Evolutionary conservation across 345 rosid species (phyloP).

Genomic region (Heritiera fomes): DNA sequence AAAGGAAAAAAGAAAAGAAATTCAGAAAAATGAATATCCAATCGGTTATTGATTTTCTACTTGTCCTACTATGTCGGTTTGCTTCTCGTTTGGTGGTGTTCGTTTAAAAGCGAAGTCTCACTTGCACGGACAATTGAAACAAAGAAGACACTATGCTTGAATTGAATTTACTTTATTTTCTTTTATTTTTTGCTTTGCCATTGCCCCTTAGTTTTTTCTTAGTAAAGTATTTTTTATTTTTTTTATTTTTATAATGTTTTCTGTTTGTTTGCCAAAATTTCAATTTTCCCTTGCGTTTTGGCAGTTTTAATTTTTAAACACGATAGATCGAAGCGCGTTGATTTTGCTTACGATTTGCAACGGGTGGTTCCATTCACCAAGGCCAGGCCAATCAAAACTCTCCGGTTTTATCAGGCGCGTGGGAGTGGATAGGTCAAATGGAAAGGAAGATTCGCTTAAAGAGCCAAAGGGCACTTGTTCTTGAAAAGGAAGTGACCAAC

Average conservation of each 20-base stretch:
- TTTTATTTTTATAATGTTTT: no score
- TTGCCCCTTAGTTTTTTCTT: not conserved
- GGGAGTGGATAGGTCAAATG: not conserved
- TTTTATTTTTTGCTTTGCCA: not conserved
- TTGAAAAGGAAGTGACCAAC: not conserved
- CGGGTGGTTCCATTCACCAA: not conserved
- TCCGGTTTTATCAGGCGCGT: not conserved
- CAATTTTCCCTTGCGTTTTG: not conserved
- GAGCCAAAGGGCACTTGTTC: constrained; percentile 22
- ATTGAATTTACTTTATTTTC: not conserved
- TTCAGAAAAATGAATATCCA: not conserved
- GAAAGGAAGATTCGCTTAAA: not conserved
- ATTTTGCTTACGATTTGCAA: not conserved
- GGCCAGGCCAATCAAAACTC: not conserved
- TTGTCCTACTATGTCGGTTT: not conserved
- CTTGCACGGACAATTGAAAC: constrained; percentile 28
- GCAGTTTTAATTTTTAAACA: not conserved
- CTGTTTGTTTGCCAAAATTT: not conserved
- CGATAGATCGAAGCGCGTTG: constrained; percentile 16
- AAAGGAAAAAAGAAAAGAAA: not conserved
- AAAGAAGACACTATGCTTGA: constrained; percentile 21
- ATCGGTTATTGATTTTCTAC: not conserved
- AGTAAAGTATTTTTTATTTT: not conserved
- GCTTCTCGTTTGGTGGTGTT: constrained; percentile 9
- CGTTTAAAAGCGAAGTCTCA: constrained; percentile 8